phyloP scores from a whole-genome alignment of 352 stramenopile genomes.

The Phytopythium chamaehyphon region DNA sequence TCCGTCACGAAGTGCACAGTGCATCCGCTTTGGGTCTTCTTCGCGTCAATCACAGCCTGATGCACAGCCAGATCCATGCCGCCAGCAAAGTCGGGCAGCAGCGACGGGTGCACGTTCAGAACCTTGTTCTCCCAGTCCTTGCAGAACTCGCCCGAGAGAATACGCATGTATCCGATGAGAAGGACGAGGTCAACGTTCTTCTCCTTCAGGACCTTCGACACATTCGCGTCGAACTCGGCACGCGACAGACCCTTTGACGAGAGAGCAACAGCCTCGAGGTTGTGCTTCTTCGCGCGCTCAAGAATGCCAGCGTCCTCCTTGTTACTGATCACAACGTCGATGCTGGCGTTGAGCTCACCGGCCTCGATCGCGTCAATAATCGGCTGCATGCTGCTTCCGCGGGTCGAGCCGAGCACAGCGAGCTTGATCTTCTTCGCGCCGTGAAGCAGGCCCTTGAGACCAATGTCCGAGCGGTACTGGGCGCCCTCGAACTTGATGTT shows the following conservation, averaged over 20 bases:
- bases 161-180: constrained; percentile 99
- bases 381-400: constrained; percentile 94
- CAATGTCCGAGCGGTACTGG: constrained; percentile 98
- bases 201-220: constrained; percentile 88
- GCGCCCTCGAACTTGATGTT: constrained; percentile 90
- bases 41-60: constrained; percentile 95
- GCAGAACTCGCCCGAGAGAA: constrained; percentile 95
- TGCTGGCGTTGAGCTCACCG: constrained; percentile 89
- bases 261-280: constrained; percentile 61
- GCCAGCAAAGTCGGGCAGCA: constrained; percentile 98
- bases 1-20: constrained; percentile 98
- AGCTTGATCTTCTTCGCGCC: constrained; percentile 84
- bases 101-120: constrained; percentile 99
- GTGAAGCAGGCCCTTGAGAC: constrained; percentile 89
- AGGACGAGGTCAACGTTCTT: constrained; percentile 97
- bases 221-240: constrained; percentile 94
- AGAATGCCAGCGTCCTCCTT: constrained; percentile 92
- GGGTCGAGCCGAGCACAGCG: constrained; percentile 95
- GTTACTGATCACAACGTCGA: constrained; percentile 97
- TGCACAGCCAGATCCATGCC: constrained; percentile 99
- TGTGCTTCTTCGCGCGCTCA: constrained; percentile 87
- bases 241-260: constrained; percentile 80
- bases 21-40: constrained; percentile 95
- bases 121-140: constrained; percentile 94
- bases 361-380: constrained; percentile 94